These are phyloP conservation scores for Clausena lansium DNA, from an alignment of 345 rosid genomes.

Conservation along the genomic window DNA sequence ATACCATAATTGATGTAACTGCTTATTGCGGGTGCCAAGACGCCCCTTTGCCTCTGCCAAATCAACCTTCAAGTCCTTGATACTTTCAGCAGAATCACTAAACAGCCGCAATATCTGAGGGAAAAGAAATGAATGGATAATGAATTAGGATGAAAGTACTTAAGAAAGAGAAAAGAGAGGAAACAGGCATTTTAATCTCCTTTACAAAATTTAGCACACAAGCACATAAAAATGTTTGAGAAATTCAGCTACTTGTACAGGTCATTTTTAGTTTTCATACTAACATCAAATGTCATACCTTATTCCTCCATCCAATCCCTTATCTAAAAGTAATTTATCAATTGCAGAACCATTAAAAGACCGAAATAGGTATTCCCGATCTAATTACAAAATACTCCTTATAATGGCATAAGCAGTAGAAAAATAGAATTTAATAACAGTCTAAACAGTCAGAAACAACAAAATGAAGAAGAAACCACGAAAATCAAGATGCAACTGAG, in stretches of 20 bases:
- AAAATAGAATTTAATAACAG: not conserved
- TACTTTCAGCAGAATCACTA: conserved; percentile 87
- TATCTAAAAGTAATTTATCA: not conserved
- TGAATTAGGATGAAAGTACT: conserved; percentile 5
- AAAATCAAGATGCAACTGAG: not conserved
- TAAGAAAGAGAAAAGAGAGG: not conserved
- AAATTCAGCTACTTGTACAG: not conserved
- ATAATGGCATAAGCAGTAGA: not conserved
- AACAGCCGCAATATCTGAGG: conserved; percentile 89
- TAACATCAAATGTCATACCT: not conserved
- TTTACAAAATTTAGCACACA: not conserved
- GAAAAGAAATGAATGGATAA: conserved; percentile 6
- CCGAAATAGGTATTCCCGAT: not conserved
- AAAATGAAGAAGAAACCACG: not conserved
- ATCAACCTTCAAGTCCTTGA: conserved; percentile 68
- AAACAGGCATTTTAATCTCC: not conserved
- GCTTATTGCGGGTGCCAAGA: conserved; percentile 89
- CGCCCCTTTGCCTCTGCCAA: conserved; percentile 84
- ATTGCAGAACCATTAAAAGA: not conserved
- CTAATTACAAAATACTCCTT: not conserved
- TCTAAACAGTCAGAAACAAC: not conserved
- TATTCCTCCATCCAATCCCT: not conserved
- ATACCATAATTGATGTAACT: conserved; percentile 97
- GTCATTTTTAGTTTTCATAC: not conserved
- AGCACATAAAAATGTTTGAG: not conserved